Base-by-base conservation (phyloP, 2,329 filamentous ascomycete genomes). In the Bipolaris cookei region DNA sequence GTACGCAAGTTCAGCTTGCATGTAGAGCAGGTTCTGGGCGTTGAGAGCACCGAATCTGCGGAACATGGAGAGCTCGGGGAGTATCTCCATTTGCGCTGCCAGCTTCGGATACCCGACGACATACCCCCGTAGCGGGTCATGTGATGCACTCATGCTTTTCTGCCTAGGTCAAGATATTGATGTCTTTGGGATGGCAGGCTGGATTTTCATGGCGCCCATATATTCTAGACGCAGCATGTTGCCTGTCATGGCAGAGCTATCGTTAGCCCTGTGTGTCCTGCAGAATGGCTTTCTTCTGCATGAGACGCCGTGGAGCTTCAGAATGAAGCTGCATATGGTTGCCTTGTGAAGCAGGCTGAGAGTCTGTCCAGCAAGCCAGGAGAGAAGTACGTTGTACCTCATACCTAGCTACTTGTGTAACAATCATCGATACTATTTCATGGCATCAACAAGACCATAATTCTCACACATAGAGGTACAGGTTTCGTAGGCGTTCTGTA, bases 41-140 rank as follows among this genome's bases (percentile, higher is more conserved):
- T 63, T 61, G 4, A 63, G 44, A 8, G 51, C 53, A 6, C 41
- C 42, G 21, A 64, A 62, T 4, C 51, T 45, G 3, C 59, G 56
- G 21, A 58, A 62, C 11, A 62, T 54, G 13, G 25, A 28, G 4
- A 45, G 47, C 21, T 59, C 54, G 10, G 61, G 59, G 0, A 18
- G 28, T 1, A 41, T 14, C 3, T 23, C 53, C n/a, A 62, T 64
- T 3, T 41, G 23, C 0, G 32, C 51, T 4, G 61, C 46, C 1
- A 64, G 35, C 4, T 38, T 53, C 1, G 59, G 56, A 11, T 62
- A 64, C 4, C 59, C 56, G 11, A 4, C 16, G 1, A 42, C 35
- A 14, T 34, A 23, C 1, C 18, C 16, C 18, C 41, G 16, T 25
- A 53, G 13, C 6, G 50, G 30, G 10, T 44, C 48, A 18, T 34